Conservation (phyloP, 768 basidiomycete genomes). For the Calvatia gigantea region DNA sequence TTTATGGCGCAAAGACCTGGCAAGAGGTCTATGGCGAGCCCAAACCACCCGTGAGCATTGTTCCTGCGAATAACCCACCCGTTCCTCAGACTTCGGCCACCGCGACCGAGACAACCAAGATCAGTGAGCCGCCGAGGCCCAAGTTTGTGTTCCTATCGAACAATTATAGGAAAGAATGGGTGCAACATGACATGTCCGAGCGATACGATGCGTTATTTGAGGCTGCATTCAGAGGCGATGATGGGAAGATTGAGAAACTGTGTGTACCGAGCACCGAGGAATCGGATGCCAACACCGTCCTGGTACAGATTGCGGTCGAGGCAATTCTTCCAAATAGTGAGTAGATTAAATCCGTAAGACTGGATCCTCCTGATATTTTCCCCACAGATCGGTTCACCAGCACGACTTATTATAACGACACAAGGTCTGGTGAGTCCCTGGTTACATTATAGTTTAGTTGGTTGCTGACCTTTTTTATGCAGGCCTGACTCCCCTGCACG, state of each 20-base stretch:
- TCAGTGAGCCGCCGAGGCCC: background rate
- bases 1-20: constrained; percentile 6
- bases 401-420: too few relatives aligned
- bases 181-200: constrained; percentile 30
- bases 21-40: background rate
- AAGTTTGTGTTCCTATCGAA: constrained; percentile 14
- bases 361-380: too few relatives aligned
- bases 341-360: too few relatives aligned
- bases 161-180: constrained; percentile 22
- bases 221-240: constrained; percentile 51
- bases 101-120: too few relatives aligned
- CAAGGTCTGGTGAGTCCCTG: constrained; percentile 20
- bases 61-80: background rate
- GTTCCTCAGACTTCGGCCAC: background rate
- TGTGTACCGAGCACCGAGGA: constrained; percentile 50
- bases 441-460: background rate
- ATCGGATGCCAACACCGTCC: constrained; percentile 20
- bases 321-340: constrained; percentile 18
- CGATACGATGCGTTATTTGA: constrained; percentile 54
- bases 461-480: background rate
- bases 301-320: constrained; percentile 43
- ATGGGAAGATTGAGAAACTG: constrained; percentile 44
- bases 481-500: constrained; percentile 49
- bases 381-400: too few relatives aligned
- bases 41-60: too few relatives aligned